Percentiles rank a stretch among this genome's conserved stretches.
These are phyloP conservation scores for Phytophthora boehmeriae DNA, from an alignment of 352 stramenopile species.

Conservation along the genomic window DNA sequence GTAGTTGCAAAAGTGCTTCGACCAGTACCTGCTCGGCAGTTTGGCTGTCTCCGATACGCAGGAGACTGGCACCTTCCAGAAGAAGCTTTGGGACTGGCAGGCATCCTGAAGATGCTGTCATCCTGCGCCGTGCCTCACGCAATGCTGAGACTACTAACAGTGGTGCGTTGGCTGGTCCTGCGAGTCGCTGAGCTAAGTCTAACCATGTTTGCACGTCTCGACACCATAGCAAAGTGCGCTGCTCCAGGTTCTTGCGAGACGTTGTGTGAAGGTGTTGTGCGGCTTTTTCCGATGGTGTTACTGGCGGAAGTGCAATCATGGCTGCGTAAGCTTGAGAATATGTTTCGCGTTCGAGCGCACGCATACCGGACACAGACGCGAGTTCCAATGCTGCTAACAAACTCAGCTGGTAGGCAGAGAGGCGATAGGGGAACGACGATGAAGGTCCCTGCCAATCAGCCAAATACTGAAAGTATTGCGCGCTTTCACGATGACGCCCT, in stretches of 20 bases:
- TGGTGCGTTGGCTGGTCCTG: constrained; percentile 46
- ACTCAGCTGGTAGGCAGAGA: constrained; percentile 60
- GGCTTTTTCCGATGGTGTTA: constrained; percentile 54
- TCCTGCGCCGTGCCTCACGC: constrained; percentile 27
- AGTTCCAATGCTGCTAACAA: constrained; percentile 64
- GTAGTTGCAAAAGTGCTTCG: constrained; percentile 37
- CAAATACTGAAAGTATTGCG: constrained; percentile 77
- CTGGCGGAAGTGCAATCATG: constrained; percentile 52
- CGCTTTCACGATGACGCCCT: constrained; percentile 60
- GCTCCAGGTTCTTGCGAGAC: constrained; percentile 68
- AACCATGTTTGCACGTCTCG: constrained; percentile 63
- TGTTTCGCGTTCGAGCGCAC: constrained; percentile 47
- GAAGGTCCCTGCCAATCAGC: constrained; percentile 48
- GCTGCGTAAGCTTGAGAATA: constrained; percentile 65
- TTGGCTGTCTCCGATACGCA: constrained; percentile 41
- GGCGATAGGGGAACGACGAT: constrained; percentile 38
- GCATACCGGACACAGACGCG: constrained; percentile 45
- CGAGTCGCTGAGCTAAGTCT: constrained; percentile 56
- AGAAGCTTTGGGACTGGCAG: constrained; percentile 39
- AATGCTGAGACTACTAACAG: constrained; percentile 41
- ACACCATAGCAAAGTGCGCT: constrained; percentile 63
- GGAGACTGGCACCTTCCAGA: constrained; percentile 44
- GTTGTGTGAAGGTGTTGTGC: constrained; percentile 64
- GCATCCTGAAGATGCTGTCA: constrained; percentile 1
- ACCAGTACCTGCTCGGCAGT: constrained; percentile 36